Percentiles rank a stretch among this genome's conserved stretches.
phyloP scores from a whole-genome alignment of 2,329 filamentous ascomycete species.

The Colletotrichum acutatum region DNA sequence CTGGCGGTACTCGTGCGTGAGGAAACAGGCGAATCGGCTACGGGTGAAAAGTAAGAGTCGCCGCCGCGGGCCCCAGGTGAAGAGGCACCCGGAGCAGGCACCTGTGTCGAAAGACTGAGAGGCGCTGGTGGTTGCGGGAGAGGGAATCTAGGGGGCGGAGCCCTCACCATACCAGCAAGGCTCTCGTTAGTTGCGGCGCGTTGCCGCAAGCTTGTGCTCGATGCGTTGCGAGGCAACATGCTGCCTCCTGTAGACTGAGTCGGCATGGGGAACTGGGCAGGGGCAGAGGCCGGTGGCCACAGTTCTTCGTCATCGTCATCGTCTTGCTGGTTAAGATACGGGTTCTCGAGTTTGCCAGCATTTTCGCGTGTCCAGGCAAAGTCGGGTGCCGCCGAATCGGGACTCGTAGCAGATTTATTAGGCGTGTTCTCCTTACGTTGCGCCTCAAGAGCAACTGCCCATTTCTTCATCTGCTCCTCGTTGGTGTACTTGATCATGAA shows the following conservation, averaged over 20 bases:
- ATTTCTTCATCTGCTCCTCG: slow-evolving; percentile 93
- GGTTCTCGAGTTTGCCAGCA: slow-evolving; percentile 78
- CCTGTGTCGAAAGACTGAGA: slow-evolving; percentile 76
- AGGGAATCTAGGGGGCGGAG: slow-evolving; percentile 78
- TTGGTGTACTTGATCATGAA: slow-evolving; percentile 95
- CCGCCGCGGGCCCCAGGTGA: slow-evolving; percentile 72
- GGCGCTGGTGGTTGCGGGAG: slow-evolving; percentile 65
- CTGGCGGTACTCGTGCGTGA: slow-evolving; percentile 81
- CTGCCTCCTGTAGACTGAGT: slow-evolving; percentile 49
- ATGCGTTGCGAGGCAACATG: slow-evolving; percentile 72
- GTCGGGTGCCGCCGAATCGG: slow-evolving; percentile 70
- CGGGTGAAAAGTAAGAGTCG: slow-evolving; percentile 96
- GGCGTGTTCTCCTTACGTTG: slow-evolving; percentile 75
- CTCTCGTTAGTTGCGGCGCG: slow-evolving; percentile 82
- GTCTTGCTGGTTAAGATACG: slow-evolving; percentile 75
- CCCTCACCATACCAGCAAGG: slow-evolving; percentile 66
- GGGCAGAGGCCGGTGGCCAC: slow-evolving; percentile 46
- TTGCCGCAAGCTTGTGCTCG: slow-evolving; percentile 78
- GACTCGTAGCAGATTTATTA: slow-evolving; percentile 54
- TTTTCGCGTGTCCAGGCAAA: slow-evolving; percentile 84
- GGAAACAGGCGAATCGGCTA: slow-evolving; percentile 81
- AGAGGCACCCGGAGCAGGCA: slow-evolving; percentile 49
- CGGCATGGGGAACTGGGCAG: slow-evolving; percentile 49
- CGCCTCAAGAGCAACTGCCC: slow-evolving; percentile 81
- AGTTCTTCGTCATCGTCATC: slow-evolving; percentile 71